Conservation (phyloP, 192 early-diverging fungal species). For the Lobosporangium transversale region DNA sequence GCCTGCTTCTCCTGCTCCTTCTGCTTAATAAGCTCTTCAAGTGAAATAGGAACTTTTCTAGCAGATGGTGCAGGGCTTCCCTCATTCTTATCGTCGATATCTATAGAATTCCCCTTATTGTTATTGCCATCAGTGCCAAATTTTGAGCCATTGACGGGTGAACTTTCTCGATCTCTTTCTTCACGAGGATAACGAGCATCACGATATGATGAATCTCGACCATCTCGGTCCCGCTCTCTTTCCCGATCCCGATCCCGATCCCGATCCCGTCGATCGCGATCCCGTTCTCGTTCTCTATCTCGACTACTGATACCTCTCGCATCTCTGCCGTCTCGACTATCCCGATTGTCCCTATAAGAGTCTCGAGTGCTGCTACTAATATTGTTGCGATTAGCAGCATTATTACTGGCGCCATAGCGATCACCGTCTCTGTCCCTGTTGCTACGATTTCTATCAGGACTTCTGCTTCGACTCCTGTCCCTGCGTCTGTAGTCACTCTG, state of each 20-base stretch:
- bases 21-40: conserved; percentile 79
- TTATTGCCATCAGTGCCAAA: too few species aligned
- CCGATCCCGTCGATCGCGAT: too few species aligned
- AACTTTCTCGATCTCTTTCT: conserved; percentile 19
- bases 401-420: conserved; percentile 32
- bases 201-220: conserved; percentile 26
- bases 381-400: conserved; percentile 43
- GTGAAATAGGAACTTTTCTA: conserved; percentile 72
- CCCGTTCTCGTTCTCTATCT: too few species aligned
- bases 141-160: too few species aligned
- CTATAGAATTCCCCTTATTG: conserved; percentile 19
- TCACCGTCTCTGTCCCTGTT: conserved; percentile 49
- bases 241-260: too few species aligned
- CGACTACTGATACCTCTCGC: conserved; percentile 13
- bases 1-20: conserved; percentile 72
- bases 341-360: conserved; percentile 12
- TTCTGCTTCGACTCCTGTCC: conserved; percentile 52
- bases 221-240: too few species aligned
- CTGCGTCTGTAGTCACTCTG: conserved; percentile 35
- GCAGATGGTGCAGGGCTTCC: conserved; percentile 3
- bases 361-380: conserved; percentile 44
- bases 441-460: conserved; percentile 18
- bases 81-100: conserved; percentile 23
- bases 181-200: conserved; percentile 23
- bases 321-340: conserved; percentile 26